Percentiles rank a stretch among this genome's conserved stretches.
These are phyloP conservation scores for Echites panduratus DNA, from an alignment of 257 asterid species.

Conservation along the genomic window DNA sequence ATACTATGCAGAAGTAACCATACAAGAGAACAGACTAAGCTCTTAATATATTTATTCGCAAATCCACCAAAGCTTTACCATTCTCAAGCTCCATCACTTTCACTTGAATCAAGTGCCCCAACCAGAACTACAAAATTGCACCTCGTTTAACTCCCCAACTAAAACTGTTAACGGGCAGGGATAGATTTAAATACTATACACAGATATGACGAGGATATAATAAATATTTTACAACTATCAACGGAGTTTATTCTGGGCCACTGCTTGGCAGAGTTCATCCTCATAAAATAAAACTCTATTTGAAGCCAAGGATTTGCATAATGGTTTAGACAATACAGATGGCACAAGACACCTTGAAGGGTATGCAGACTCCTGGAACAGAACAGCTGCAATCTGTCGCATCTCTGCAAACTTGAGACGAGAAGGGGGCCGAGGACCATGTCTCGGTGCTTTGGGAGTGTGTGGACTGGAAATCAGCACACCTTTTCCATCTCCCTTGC, in stretches of 20 bases:
- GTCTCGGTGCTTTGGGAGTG: slow-evolving; percentile 92
- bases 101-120: slow-evolving; percentile 20
- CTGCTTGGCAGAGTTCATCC: slow-evolving; percentile 96
- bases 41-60: slow-evolving; percentile 20
- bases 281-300: slow-evolving; percentile 80
- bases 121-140: slow-evolving; percentile 31
- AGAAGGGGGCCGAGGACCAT: slow-evolving; percentile 82
- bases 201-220: slow-evolving; percentile 17
- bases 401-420: slow-evolving; percentile 68
- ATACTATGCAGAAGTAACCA: slow-evolving; percentile 5
- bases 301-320: slow-evolving; percentile 74
- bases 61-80: slow-evolving; percentile 17
- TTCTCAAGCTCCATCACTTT: slow-evolving; percentile 13
- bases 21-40: slow-evolving; percentile 12
- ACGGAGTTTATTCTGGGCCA: slow-evolving; percentile 88
- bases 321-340: slow-evolving; percentile 56
- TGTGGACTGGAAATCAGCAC: slow-evolving; percentile 48
- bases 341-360: slow-evolving; percentile 65
- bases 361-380: slow-evolving; percentile 62
- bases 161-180: slow-evolving; percentile 6
- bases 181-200: slow-evolving; percentile 24
- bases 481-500: slow-evolving; percentile 53
- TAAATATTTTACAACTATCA: slow-evolving; percentile 27
- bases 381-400: slow-evolving; percentile 86
- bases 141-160: slow-evolving; percentile 15